A percentile compares a stretch with the other conserved stretches of the same genome.
Conservation (phyloP, 176 grass and related monocot genomes). For the Ampelocalamus luodianensis region DNA sequence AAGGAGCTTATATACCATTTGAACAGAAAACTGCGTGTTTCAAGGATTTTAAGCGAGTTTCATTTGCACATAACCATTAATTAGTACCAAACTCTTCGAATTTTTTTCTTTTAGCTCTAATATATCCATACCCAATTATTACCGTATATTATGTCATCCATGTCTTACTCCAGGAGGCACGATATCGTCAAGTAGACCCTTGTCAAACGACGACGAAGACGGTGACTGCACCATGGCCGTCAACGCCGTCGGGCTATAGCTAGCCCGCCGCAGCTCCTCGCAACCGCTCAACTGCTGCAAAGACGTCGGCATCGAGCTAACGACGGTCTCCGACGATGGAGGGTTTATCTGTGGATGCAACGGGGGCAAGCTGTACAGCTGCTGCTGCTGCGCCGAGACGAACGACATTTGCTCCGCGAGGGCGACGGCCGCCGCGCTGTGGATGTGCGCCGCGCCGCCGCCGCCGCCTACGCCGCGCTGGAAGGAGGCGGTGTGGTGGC, state of each 20-base stretch:
- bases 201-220: constrained; percentile 24
- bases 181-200: constrained; percentile 79
- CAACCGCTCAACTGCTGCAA: constrained; percentile 22
- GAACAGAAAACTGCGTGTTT: neutral
- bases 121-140: neutral
- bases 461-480: constrained; percentile 38
- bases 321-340: neutral
- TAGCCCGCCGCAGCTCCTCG: neutral
- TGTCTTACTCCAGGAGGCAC: constrained; percentile 75
- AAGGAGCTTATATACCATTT: neutral
- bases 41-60: neutral
- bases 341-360: constrained; percentile 38
- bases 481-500: constrained; percentile 63
- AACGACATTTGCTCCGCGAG: constrained; percentile 57
- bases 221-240: neutral
- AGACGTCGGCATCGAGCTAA: neutral
- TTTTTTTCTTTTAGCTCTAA: neutral
- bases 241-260: constrained; percentile 10
- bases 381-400: constrained; percentile 26
- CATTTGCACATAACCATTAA: neutral
- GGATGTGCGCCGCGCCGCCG: constrained; percentile 13
- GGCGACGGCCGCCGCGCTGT: constrained; percentile 44
- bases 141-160: constrained; percentile 51
- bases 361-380: constrained; percentile 40
- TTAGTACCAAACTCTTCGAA: neutral